A percentile compares a stretch with the other conserved stretches of the same genome.
Conservation (phyloP, 2,329 filamentous ascomycete species). For the Zasmidium citrigriseum region DNA sequence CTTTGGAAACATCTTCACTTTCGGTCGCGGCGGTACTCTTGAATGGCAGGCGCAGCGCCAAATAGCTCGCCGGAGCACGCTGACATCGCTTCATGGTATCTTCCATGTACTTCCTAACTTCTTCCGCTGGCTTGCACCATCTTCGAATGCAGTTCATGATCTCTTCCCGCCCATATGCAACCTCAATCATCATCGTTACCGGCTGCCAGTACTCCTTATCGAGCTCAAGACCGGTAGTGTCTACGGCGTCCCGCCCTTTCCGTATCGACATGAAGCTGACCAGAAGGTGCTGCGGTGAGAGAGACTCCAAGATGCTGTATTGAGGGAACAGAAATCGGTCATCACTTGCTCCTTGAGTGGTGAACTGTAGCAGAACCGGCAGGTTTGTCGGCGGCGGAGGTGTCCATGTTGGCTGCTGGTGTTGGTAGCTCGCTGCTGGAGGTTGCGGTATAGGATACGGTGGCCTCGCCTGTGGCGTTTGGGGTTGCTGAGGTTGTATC, state of each 20-base stretch:
- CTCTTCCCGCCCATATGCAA: conserved; percentile 54
- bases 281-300: conserved; percentile 56
- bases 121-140: conserved; percentile 56
- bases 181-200: conserved; percentile 60
- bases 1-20: conserved; percentile 28
- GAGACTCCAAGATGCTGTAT: conserved; percentile 73
- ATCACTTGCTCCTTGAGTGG: conserved; percentile 57
- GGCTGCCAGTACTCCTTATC: conserved; percentile 74
- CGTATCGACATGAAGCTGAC: conserved; percentile 78
- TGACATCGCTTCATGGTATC: conserved; percentile 58
- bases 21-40: conserved; percentile 25
- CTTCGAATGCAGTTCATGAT: conserved; percentile 57
- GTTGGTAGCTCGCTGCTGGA: conserved; percentile 13
- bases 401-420: conserved; percentile 27
- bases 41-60: conserved; percentile 57
- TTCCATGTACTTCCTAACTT: conserved; percentile 58
- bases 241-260: conserved; percentile 62
- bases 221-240: conserved; percentile 36
- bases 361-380: conserved; percentile 71
- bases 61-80: conserved; percentile 55
- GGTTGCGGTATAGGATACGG: conserved; percentile 13
- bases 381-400: conserved; percentile 49
- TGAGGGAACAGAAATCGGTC: conserved; percentile 79
- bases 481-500: conserved; percentile 14
- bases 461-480: conserved; percentile 6